phyloP scores from a whole-genome alignment of 2,329 filamentous ascomycete species.

The Apiospora saccharicola region DNA sequence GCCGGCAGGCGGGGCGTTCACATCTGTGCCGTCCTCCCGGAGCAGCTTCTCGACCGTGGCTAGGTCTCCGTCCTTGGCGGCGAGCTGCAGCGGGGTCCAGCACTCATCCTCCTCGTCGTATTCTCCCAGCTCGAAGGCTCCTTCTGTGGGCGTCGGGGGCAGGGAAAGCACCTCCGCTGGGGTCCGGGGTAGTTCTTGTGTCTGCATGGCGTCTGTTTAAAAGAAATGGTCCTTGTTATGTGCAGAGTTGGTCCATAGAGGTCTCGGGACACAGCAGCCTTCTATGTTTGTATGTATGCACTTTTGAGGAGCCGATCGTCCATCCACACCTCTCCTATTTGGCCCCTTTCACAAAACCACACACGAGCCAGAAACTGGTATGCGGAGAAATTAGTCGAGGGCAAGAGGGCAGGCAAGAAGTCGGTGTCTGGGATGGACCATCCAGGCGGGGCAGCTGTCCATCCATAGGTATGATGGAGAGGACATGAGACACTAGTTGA shows the following conservation, averaged over 20 bases:
- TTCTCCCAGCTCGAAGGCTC: conserved; percentile 28
- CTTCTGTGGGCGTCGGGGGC: background rate
- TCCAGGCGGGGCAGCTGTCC: conserved; percentile 13
- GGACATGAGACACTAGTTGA: conserved; percentile 18
- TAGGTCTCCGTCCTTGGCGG: conserved; percentile 43
- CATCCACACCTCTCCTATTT: conserved; percentile 11
- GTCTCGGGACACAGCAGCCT: background rate
- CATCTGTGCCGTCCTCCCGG: conserved; percentile 32
- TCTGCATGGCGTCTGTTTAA: background rate
- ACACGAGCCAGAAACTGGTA: conserved; percentile 15
- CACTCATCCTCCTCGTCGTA: conserved; percentile 32
- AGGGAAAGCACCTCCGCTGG: conserved; percentile 6
- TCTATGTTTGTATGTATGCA: background rate
- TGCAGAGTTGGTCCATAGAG: background rate
- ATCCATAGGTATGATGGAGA: conserved; percentile 6
- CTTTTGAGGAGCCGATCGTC: background rate
- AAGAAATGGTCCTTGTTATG: background rate
- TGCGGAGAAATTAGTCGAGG: conserved; percentile 7
- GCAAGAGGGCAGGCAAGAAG: conserved; percentile 3
- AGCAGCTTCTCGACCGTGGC: conserved; percentile 37
- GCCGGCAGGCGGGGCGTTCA: conserved; percentile 36
- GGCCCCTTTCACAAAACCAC: conserved; percentile 12
- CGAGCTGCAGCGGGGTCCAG: conserved; percentile 47
- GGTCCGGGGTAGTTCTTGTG: background rate
- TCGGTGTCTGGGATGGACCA: conserved; percentile 15